Conservation (phyloP, 2,329 filamentous ascomycete genomes). For the Hypoxylon sp. region DNA sequence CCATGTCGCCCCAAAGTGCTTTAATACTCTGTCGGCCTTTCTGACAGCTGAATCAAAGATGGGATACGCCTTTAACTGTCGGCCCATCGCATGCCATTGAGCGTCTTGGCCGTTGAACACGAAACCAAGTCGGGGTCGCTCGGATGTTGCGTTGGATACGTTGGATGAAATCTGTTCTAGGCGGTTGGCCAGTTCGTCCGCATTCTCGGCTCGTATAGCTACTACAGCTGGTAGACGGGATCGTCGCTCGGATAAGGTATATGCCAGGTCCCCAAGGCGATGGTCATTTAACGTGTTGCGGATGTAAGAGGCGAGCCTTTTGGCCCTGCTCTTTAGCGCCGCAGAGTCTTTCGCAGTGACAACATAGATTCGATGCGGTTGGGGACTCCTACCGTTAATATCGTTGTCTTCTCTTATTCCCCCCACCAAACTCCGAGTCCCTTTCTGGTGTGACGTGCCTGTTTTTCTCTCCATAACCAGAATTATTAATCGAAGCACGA, state of each 20-base stretch:
- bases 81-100: slow-evolving; percentile 44
- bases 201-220: background rate
- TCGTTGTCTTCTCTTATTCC: background rate
- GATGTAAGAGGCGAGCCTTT: background rate
- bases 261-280: slow-evolving; percentile 11
- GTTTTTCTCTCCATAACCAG: slow-evolving; percentile 67
- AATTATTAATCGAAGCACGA: slow-evolving; percentile 65
- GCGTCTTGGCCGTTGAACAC: slow-evolving; percentile 50
- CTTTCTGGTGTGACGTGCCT: slow-evolving; percentile 22
- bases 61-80: slow-evolving; percentile 28
- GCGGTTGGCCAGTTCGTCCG: background rate
- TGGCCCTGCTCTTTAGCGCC: background rate
- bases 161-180: background rate
- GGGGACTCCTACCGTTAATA: background rate
- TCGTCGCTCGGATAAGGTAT: slow-evolving; percentile 23
- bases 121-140: slow-evolving; percentile 32
- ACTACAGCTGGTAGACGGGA: slow-evolving; percentile 6
- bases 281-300: background rate
- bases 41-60: slow-evolving; percentile 12
- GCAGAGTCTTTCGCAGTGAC: slow-evolving; percentile 28
- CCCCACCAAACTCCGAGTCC: background rate
- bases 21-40: slow-evolving; percentile 9
- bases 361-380: slow-evolving; percentile 4
- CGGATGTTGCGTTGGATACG: background rate
- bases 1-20: slow-evolving; percentile 29